Base-by-base conservation (phyloP, 805 yeast species). In the Saitoella complicata region DNA sequence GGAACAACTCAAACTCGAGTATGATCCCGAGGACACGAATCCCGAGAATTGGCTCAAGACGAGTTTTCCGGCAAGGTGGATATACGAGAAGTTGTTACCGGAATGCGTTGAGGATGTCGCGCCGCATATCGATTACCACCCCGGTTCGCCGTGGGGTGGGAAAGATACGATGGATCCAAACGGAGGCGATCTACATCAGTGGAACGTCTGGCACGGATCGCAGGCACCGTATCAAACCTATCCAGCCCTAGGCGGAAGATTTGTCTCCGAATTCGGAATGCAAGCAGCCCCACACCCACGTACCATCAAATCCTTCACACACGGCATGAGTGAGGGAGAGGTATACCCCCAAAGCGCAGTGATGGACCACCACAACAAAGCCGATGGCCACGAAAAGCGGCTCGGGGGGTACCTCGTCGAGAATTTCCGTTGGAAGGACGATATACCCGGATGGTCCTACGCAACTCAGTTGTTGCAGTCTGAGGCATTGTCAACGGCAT, bases 181-280 rank as follows among this genome's bases (percentile, higher is more conserved):
- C 1, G 55, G 61, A 12, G 76, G 76, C 1, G 76, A 72, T 51
- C 58, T 68, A 4, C 76, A 72, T 49, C 75, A 71, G 47, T 72
- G 76, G 76, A 70, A 70, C 49, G 72, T 72, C 6, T 72, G 76
- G 76, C 77, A 72, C 49, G 76, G 76, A 1, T 54, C 60, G 21
- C 72, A 70, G 52, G 68, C 66, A 44, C 64, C 61, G 47, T 71
- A 71, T 50, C 77, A 72, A 48, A 58, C 69, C 51, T 70, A 74
- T 74, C 55, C 56, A 38, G 58, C 60, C 41, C 54, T 71, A 2
- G 67, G 63, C 5, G 76, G 75, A 2, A 50, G 76, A 32, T 72
- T 72, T 55, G 64, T 72, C 4, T 64, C 71, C 32, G 77, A 72
- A 53, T 72, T 72, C 58, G 77, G 76, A 1, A 71, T 72, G 76